These are phyloP conservation scores for Saccharomyces hybrid DNA, from an alignment of 1,139 yeast species.

Conservation along the genomic window DNA sequence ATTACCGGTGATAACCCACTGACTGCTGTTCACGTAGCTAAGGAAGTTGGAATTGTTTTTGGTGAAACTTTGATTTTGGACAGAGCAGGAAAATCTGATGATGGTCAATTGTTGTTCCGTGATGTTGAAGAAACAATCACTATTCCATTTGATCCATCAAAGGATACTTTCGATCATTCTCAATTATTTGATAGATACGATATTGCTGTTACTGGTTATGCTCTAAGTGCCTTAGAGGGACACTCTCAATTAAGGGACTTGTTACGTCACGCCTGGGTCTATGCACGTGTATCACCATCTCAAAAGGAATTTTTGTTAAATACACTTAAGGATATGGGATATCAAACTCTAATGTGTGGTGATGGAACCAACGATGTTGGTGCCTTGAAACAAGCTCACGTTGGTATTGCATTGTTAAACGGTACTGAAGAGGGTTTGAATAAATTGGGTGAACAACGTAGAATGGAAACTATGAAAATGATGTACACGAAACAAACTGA, in stretches of 20 bases:
- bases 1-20: constrained; percentile 98
- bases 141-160: constrained; percentile 57
- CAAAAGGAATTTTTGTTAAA: constrained; percentile 90
- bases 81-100: constrained; percentile 59
- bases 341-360: constrained; percentile 96
- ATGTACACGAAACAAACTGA: constrained; percentile 81
- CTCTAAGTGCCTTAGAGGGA: constrained; percentile 55
- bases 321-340: constrained; percentile 79
- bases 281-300: constrained; percentile 93
- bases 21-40: constrained; percentile 97
- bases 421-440: constrained; percentile 95
- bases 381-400: constrained; percentile 95
- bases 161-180: constrained; percentile 47
- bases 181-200: constrained; percentile 61
- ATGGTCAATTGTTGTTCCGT: constrained; percentile 71
- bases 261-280: constrained; percentile 89
- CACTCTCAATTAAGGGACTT: constrained; percentile 64
- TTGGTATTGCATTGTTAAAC: constrained; percentile 92
- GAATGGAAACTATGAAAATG: constrained; percentile 53
- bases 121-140: constrained; percentile 68
- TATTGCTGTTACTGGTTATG: constrained; percentile 90
- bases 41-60: constrained; percentile 81
- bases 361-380: constrained; percentile 99
- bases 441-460: constrained; percentile 77
- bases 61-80: constrained; percentile 80